A percentile compares a stretch with the other conserved stretches of the same genome.
These are phyloP conservation scores for Canariomyces notabilis DNA, from an alignment of 2,329 filamentous ascomycete genomes.

Conservation along the genomic window DNA sequence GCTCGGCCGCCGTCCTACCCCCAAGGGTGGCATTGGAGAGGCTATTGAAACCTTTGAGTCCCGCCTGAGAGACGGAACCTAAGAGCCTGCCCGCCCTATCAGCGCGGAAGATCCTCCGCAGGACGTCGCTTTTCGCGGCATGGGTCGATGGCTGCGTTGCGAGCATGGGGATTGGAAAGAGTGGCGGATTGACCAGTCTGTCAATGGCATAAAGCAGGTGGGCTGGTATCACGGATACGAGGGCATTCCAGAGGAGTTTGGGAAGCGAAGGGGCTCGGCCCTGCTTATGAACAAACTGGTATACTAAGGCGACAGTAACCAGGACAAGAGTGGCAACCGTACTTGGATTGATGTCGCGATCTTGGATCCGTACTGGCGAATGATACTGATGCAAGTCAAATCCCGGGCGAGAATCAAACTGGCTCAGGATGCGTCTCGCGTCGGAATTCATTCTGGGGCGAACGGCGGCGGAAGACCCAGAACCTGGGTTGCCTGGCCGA, in stretches of 20 bases:
- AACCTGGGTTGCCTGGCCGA: background rate
- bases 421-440: slow-evolving; percentile 26
- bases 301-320: slow-evolving; percentile 32
- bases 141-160: slow-evolving; percentile 36
- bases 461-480: background rate
- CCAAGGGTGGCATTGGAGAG: slow-evolving; percentile 44
- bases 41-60: slow-evolving; percentile 50
- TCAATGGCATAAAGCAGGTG: slow-evolving; percentile 54
- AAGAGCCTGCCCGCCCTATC: slow-evolving; percentile 50
- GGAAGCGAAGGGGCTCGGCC: slow-evolving; percentile 31
- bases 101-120: slow-evolving; percentile 59
- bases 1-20: slow-evolving; percentile 30
- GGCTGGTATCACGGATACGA: slow-evolving; percentile 54
- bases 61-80: slow-evolving; percentile 52
- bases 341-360: slow-evolving; percentile 33
- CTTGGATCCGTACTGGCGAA: slow-evolving; percentile 25
- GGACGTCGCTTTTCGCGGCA: slow-evolving; percentile 59
- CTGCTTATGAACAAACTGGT: slow-evolving; percentile 31
- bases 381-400: slow-evolving; percentile 21
- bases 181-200: slow-evolving; percentile 46
- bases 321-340: slow-evolving; percentile 33
- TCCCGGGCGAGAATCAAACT: slow-evolving; percentile 26
- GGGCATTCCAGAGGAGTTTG: slow-evolving; percentile 54
- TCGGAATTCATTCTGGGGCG: slow-evolving; percentile 36
- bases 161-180: slow-evolving; percentile 36